Evolutionary conservation across 78 protist species (phyloP).

Genomic region (Protostelium mycophagum): DNA sequence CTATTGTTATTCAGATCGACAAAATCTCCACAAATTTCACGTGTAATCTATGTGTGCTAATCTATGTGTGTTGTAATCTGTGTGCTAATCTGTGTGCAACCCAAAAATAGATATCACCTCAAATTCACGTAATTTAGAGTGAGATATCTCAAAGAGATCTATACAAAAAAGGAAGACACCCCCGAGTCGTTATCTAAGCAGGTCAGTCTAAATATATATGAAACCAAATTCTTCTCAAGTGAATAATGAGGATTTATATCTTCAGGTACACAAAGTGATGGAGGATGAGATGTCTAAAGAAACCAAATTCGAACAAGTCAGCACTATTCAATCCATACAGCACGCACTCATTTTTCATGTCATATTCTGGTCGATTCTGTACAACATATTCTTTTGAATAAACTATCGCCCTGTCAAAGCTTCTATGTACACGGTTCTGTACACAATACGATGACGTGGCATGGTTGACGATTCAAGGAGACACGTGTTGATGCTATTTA

Average conservation of each 20-base stretch:
- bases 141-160: background rate
- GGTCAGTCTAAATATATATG: too few species aligned
- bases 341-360: background rate
- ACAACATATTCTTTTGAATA: background rate
- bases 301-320: background rate
- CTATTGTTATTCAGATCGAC: background rate
- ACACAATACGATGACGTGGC: too few species aligned
- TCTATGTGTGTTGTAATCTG: too few species aligned
- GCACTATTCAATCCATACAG: background rate
- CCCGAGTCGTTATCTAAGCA: background rate
- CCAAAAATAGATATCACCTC: too few species aligned
- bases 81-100: too few species aligned
- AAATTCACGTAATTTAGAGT: too few species aligned
- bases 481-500: too few species aligned
- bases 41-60: too few species aligned
- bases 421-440: too few species aligned
- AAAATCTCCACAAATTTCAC: background rate
- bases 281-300: background rate
- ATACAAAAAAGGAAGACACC: background rate
- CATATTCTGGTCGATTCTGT: background rate
- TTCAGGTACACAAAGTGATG: background rate
- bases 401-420: background rate
- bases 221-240: too few species aligned
- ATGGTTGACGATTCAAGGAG: too few species aligned
- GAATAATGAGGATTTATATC: too few species aligned